Conservation (phyloP, 768 basidiomycete species). For the Amanita pallidorosea region DNA sequence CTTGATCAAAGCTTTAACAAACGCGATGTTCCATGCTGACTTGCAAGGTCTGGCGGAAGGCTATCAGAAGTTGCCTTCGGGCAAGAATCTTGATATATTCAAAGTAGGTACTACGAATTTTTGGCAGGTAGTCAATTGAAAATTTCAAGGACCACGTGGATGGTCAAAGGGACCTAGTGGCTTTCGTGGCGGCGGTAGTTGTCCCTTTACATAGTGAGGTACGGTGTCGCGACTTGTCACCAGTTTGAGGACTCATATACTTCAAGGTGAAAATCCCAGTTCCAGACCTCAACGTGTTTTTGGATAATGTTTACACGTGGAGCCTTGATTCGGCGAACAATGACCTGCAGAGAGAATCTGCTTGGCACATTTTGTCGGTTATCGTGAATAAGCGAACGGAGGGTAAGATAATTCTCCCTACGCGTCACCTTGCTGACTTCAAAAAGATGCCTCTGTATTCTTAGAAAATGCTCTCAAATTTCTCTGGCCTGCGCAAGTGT, state of each 20-base stretch:
- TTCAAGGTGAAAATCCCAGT: slow-evolving; percentile 43
- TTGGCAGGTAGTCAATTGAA: slow-evolving; percentile 6
- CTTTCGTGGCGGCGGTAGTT: slow-evolving; percentile 57
- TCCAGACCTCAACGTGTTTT: slow-evolving; percentile 35
- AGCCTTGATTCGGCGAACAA: slow-evolving; percentile 35
- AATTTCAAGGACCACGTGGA: slow-evolving; percentile 22
- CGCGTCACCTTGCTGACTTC: background rate
- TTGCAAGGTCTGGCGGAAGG: slow-evolving; percentile 43
- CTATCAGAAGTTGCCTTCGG: slow-evolving; percentile 34
- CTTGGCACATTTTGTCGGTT: slow-evolving; percentile 47
- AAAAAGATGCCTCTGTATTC: slow-evolving; percentile 37
- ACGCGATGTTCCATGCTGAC: slow-evolving; percentile 46
- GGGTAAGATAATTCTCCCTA: slow-evolving; percentile 30
- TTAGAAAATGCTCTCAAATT: slow-evolving; percentile 26
- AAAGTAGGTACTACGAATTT: slow-evolving; percentile 24
- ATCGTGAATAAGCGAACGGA: slow-evolving; percentile 72
- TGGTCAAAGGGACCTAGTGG: slow-evolving; percentile 51
- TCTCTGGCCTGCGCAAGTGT: slow-evolving; percentile 42
- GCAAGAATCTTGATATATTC: slow-evolving; percentile 36
- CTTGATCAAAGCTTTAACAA: slow-evolving; percentile 39
- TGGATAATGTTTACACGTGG: slow-evolving; percentile 52
- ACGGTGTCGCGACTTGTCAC: background rate
- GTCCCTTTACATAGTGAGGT: slow-evolving; percentile 63
- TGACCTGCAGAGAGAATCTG: slow-evolving; percentile 42
- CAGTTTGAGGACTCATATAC: background rate